Evolutionary conservation across 2,329 filamentous ascomycete species (phyloP).

Genomic region (Mycocentrospora acerina): DNA sequence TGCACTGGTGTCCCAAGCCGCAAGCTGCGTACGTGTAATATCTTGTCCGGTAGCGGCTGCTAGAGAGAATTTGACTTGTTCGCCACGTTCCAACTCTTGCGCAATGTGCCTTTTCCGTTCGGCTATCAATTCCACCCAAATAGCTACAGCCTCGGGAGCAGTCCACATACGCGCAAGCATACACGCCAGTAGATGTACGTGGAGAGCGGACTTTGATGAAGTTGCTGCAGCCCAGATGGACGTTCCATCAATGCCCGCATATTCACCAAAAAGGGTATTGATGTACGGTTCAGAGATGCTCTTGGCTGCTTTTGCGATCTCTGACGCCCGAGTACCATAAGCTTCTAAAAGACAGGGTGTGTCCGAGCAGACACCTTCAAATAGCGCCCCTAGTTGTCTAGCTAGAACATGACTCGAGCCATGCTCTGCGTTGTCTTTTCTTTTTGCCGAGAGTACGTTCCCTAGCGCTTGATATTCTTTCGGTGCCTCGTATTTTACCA

Average conservation of each 20-base stretch:
- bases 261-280: conserved; percentile 7
- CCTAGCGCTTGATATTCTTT: conserved; percentile 7
- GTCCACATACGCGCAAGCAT: conserved; percentile 40
- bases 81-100: neutral
- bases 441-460: conserved; percentile 1
- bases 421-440: conserved; percentile 9
- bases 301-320: conserved; percentile 5
- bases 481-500: conserved; percentile 16
- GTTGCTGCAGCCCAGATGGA: conserved; percentile 24
- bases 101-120: conserved; percentile 9
- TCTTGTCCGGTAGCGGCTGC: conserved; percentile 2
- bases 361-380: conserved; percentile 5
- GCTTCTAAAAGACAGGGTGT: conserved; percentile 8
- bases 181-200: conserved; percentile 41
- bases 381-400: conserved; percentile 12
- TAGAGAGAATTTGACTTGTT: neutral
- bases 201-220: conserved; percentile 29
- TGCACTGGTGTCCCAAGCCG: conserved; percentile 15
- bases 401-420: conserved; percentile 10
- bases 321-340: conserved; percentile 12
- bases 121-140: conserved; percentile 40
- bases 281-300: neutral
- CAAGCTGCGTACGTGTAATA: conserved; percentile 3
- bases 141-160: conserved; percentile 27
- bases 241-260: conserved; percentile 14